These are phyloP conservation scores for Auriculariales sp. DNA, from an alignment of 768 basidiomycete genomes.

Conservation along the genomic window DNA sequence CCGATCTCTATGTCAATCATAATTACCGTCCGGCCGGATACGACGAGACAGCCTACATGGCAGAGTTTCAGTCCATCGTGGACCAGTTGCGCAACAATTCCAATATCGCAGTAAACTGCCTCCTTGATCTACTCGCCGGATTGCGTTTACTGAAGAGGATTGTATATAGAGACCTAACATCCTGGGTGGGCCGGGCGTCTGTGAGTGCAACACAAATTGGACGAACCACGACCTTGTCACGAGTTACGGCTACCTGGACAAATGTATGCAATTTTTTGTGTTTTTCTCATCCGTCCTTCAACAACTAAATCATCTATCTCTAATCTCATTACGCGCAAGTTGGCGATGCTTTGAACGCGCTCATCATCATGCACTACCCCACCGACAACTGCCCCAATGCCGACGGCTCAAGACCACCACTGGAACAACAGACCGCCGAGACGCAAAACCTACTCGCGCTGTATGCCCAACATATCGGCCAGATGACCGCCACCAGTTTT, in stretches of 20 bases:
- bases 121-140: too few relatives aligned
- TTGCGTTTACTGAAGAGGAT: too few relatives aligned
- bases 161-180: too few relatives aligned
- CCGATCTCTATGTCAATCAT: background rate
- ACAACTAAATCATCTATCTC: too few relatives aligned
- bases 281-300: too few relatives aligned
- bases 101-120: conserved; percentile 25
- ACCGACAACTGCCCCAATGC: conserved; percentile 1
- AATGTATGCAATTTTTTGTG: background rate
- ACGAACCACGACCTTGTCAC: background rate
- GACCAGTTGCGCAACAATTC: conserved; percentile 21
- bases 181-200: background rate
- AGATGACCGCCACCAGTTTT: too few relatives aligned
- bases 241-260: background rate
- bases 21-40: conserved; percentile 11
- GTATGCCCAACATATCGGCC: too few relatives aligned
- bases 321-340: background rate
- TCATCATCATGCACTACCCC: conserved; percentile 3
- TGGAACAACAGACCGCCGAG: too few relatives aligned
- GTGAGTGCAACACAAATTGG: background rate
- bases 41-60: conserved; percentile 14
- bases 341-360: background rate
- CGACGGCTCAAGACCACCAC: too few relatives aligned
- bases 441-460: too few relatives aligned
- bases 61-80: conserved; percentile 14